phyloP scores from a whole-genome alignment of 1,284 basidiomycete genomes.

The Apiotrichum akiyoshidainum region DNA sequence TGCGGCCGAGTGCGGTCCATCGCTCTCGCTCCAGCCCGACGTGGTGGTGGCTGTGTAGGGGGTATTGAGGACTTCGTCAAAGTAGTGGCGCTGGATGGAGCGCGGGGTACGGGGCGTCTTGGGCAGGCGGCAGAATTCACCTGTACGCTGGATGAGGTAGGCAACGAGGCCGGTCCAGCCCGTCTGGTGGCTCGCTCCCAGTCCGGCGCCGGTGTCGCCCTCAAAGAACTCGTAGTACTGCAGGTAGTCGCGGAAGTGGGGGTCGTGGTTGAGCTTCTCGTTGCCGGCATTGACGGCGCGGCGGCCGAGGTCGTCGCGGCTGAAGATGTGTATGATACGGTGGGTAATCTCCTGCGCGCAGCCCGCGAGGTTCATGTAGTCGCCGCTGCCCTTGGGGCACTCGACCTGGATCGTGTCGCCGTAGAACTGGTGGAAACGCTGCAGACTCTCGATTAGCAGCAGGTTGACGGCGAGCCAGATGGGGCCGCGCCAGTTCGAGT shows the following conservation, averaged over 20 bases:
- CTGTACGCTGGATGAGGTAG: constrained; percentile 78
- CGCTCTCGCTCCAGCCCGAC: constrained; percentile 26
- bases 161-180: constrained; percentile 94
- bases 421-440: constrained; percentile 96
- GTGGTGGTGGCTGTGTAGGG: constrained; percentile 37
- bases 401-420: constrained; percentile 84
- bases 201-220: constrained; percentile 81
- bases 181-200: constrained; percentile 96
- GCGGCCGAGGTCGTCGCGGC: constrained; percentile 76
- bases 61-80: constrained; percentile 62
- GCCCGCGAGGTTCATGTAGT: constrained; percentile 88
- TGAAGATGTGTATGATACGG: constrained; percentile 92
- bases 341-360: constrained; percentile 97
- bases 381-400: constrained; percentile 91
- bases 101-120: constrained; percentile 70
- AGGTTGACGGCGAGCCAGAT: constrained; percentile 92
- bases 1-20: constrained; percentile 5
- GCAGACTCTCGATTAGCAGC: constrained; percentile 60
- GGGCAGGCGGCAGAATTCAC: constrained; percentile 75
- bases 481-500: constrained; percentile 87
- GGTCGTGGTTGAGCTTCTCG: constrained; percentile 80
- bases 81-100: constrained; percentile 79
- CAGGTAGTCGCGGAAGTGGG: constrained; percentile 87
- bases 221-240: constrained; percentile 75
- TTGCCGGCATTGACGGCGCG: constrained; percentile 90